Percentiles rank a stretch among this genome's conserved stretches.
phyloP scores from a whole-genome alignment of 345 rosid species.

The Abelmoschus esculentus region DNA sequence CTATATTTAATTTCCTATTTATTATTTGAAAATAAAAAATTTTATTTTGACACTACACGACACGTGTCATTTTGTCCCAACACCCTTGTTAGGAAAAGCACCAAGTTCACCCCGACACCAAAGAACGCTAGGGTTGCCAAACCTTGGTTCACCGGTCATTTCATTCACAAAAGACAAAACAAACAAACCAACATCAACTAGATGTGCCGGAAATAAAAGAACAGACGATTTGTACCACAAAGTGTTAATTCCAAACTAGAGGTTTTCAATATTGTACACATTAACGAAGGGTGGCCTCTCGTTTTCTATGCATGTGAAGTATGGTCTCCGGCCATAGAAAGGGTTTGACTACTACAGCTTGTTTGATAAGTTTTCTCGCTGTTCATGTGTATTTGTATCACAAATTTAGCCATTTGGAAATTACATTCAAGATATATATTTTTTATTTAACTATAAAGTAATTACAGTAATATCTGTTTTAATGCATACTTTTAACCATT shows the following conservation, averaged over 20 bases:
- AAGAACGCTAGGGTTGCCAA: slow-evolving; percentile 96
- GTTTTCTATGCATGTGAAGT: not conserved
- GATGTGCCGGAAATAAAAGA: not conserved
- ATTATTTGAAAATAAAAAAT: too few species aligned
- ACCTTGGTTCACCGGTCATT: slow-evolving; percentile 79
- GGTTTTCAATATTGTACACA: too few species aligned
- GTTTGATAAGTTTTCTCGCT: not conserved
- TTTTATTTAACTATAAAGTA: too few species aligned
- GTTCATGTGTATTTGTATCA: slow-evolving; percentile 15
- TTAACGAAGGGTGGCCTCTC: not conserved
- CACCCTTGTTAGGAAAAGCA: slow-evolving; percentile 90
- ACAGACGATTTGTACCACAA: not conserved
- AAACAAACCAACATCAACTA: not conserved
- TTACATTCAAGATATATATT: too few species aligned
- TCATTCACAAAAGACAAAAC: not conserved
- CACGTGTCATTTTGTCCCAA: slow-evolving; percentile 72
- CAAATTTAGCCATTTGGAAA: slow-evolving; percentile 7
- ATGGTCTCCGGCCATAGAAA: too few species aligned
- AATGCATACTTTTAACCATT: too few species aligned
- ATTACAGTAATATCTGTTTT: too few species aligned
- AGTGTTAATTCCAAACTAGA: not conserved
- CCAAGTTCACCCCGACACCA: slow-evolving; percentile 95
- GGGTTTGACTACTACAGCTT: not conserved
- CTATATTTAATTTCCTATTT: too few species aligned
- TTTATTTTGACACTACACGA: too few species aligned